Evolutionary conservation across 768 basidiomycete species (phyloP).

Genomic region (Kwoniella pini): DNA sequence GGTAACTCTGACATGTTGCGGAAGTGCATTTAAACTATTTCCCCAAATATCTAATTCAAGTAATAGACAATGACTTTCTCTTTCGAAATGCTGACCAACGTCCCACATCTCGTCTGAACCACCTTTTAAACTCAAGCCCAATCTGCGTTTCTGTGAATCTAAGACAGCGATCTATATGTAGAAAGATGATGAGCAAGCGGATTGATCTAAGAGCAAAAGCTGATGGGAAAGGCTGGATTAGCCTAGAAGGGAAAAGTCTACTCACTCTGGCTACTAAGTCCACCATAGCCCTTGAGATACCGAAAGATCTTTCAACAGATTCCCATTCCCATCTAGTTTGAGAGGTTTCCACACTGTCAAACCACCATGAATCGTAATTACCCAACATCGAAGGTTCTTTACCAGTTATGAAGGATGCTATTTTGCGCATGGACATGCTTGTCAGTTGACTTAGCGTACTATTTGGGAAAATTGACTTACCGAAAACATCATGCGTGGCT

Average conservation of each 20-base stretch:
- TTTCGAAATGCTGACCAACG: slow-evolving; percentile 26
- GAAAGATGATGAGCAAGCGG: not conserved
- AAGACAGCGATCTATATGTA: slow-evolving; percentile 24
- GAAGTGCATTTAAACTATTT: slow-evolving; percentile 27
- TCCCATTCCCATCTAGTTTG: slow-evolving; percentile 45
- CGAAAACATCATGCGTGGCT: slow-evolving; percentile 42
- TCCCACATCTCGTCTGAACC: slow-evolving; percentile 29
- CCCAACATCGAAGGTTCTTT: slow-evolving; percentile 42
- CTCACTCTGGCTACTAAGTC: slow-evolving; percentile 37
- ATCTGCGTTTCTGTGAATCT: slow-evolving; percentile 33
- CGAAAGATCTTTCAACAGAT: slow-evolving; percentile 35
- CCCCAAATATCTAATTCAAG: slow-evolving; percentile 46
- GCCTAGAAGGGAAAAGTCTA: not conserved
- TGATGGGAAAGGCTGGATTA: not conserved
- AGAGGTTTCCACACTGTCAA: slow-evolving; percentile 40
- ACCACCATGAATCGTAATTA: slow-evolving; percentile 44
- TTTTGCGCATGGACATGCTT: not conserved
- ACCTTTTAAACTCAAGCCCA: slow-evolving; percentile 25
- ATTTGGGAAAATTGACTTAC: slow-evolving; percentile 18
- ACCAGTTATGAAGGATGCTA: slow-evolving; percentile 42
- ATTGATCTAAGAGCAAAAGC: not conserved
- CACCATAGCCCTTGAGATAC: slow-evolving; percentile 35
- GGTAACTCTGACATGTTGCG: slow-evolving; percentile 34
- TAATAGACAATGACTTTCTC: slow-evolving; percentile 32
- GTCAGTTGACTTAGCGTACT: too few species aligned